Conservation (phyloP, 371 early-diverging fungal species). For the Saksenaea vasiformis region DNA sequence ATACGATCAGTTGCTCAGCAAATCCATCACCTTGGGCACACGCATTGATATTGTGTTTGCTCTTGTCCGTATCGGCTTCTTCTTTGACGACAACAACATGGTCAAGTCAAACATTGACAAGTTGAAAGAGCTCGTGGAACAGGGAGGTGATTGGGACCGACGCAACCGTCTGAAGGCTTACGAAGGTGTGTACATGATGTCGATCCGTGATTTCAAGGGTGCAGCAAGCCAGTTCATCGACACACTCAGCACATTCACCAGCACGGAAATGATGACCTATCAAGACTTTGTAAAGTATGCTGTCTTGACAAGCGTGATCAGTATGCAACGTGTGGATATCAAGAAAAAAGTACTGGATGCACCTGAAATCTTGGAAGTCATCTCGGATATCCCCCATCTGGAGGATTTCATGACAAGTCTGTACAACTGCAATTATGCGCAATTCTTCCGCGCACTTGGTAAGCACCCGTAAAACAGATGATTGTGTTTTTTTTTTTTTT, state of each 20-base stretch:
- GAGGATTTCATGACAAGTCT: conserved; percentile 85
- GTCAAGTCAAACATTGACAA: conserved; percentile 82
- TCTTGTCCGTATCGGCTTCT: conserved; percentile 93
- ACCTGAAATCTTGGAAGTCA: conserved; percentile 96
- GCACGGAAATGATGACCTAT: conserved; percentile 97
- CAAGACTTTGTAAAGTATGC: conserved; percentile 96
- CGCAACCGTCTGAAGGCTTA: conserved; percentile 99
- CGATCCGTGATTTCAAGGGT: conserved; percentile 94
- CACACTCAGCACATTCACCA: conserved; percentile 96
- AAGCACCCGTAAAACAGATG: too few species aligned
- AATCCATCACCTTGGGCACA: conserved; percentile 88
- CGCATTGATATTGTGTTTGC: conserved; percentile 93
- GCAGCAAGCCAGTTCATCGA: conserved; percentile 92
- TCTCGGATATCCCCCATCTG: conserved; percentile 86
- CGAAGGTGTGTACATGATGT: conserved; percentile 92
- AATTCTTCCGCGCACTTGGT: conserved; percentile 86
- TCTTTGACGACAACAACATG: conserved; percentile 81
- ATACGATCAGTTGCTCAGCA: conserved; percentile 80
- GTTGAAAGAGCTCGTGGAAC: conserved; percentile 87
- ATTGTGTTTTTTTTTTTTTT: too few species aligned
- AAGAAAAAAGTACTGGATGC: conserved; percentile 94
- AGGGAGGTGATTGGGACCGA: conserved; percentile 99
- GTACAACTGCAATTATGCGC: conserved; percentile 93
- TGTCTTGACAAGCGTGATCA: conserved; percentile 87
- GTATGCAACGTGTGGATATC: conserved; percentile 90